These are phyloP conservation scores for Lizanozyma gosingica DNA, from an alignment of 1,139 yeast genomes.

Conservation along the genomic window DNA sequence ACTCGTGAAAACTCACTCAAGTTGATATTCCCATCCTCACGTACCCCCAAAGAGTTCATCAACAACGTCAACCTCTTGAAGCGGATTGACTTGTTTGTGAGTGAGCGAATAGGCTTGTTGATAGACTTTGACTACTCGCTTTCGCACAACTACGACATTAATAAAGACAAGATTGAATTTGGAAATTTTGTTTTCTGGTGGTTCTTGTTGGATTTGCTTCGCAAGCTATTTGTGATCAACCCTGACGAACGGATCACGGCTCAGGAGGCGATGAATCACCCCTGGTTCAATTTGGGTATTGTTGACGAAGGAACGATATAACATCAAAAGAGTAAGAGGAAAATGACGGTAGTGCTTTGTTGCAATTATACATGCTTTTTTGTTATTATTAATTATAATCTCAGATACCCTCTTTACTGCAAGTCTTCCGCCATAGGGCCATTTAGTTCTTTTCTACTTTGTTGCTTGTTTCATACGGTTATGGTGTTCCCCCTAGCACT, in stretches of 20 bases:
- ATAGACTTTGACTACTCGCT: conserved; percentile 34
- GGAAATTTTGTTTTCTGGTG: conserved; percentile 68
- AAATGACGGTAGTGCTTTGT: no score
- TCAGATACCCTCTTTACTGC: no score
- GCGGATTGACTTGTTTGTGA: conserved; percentile 41
- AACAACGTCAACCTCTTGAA: conserved; percentile 44
- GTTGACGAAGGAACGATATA: conserved; percentile 61
- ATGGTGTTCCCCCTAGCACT: no score
- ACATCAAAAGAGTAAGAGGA: no score
- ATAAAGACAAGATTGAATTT: conserved; percentile 27
- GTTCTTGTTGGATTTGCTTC: conserved; percentile 59
- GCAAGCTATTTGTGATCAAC: conserved; percentile 52
- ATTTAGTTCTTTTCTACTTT: no score
- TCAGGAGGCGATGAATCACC: conserved; percentile 61
- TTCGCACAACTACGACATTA: conserved; percentile 32
- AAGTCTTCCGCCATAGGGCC: no score
- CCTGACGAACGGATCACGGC: conserved; percentile 60
- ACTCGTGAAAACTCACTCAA: conserved; percentile 18
- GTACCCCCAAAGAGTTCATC: conserved; percentile 40
- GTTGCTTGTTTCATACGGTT: no score
- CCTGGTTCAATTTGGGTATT: conserved; percentile 70
- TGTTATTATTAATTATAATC: no score
- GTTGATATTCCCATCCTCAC: conserved; percentile 25
- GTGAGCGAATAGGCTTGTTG: conserved; percentile 30
- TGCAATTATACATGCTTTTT: no score